Evolutionary conservation across 2,329 filamentous ascomycete species (phyloP).

Genomic region (Decorospora gaudefroyi): DNA sequence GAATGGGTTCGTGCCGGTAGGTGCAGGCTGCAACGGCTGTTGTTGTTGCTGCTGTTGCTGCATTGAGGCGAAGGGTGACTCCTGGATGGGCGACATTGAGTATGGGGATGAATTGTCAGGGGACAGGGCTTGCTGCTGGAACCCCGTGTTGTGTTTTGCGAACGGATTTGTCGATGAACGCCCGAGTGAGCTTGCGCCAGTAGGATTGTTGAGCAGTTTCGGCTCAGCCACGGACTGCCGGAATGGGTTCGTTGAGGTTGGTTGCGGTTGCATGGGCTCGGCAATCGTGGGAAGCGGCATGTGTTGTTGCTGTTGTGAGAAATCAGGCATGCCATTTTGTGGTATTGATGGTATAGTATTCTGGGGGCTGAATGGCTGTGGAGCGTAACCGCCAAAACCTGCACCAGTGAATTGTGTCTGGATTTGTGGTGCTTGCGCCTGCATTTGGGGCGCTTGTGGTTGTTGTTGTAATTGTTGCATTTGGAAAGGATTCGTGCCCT

Average conservation of each 20-base stretch:
- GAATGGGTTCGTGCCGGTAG: conserved; percentile 75
- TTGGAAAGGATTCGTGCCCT: conserved; percentile 91
- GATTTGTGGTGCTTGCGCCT: conserved; percentile 51
- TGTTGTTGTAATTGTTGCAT: conserved; percentile 72
- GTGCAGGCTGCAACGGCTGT: conserved; percentile 56
- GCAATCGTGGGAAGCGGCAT: conserved; percentile 40
- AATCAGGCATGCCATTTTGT: conserved; percentile 55
- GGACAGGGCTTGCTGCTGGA: conserved; percentile 34
- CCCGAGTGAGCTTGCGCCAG: conserved; percentile 47
- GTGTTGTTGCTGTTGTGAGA: conserved; percentile 46
- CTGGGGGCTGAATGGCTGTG: conserved; percentile 60
- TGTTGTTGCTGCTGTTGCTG: conserved; percentile 44
- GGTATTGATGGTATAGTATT: conserved; percentile 55
- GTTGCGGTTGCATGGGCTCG: conserved; percentile 53
- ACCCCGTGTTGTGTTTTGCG: conserved; percentile 62
- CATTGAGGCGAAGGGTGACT: conserved; percentile 43
- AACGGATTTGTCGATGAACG: conserved; percentile 86
- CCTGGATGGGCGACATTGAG: conserved; percentile 34
- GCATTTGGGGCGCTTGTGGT: conserved; percentile 58
- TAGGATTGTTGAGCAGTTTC: conserved; percentile 41
- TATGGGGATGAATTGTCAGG: conserved; percentile 36
- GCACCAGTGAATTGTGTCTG: conserved; percentile 70
- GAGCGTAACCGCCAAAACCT: conserved; percentile 81
- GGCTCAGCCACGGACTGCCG: conserved; percentile 72
- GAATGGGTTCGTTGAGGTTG: conserved; percentile 85